A percentile compares a stretch with the other conserved stretches of the same genome.
phyloP scores from a whole-genome alignment of 2,329 filamentous ascomycete species.

The Cytospora leucostoma region DNA sequence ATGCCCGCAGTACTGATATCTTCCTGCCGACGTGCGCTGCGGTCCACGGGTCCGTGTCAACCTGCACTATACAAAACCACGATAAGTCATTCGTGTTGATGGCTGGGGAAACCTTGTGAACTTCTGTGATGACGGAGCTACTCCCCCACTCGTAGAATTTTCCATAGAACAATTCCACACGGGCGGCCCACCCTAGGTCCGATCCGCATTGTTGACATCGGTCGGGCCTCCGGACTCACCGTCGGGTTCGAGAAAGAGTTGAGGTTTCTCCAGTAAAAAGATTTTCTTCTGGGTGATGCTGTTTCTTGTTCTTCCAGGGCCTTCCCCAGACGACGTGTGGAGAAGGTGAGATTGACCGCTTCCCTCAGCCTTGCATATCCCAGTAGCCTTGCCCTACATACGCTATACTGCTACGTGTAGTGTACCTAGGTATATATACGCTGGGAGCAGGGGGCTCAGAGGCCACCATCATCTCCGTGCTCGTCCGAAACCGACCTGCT shows the following conservation, averaged over 20 bases:
- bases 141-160: conserved; percentile 28
- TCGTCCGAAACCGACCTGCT: conserved; percentile 7
- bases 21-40: no score
- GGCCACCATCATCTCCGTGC: conserved; percentile 25
- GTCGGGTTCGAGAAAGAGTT: conserved; percentile 14
- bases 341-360: conserved; percentile 8
- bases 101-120: conserved; percentile 25
- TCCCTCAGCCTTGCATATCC: conserved; percentile 15
- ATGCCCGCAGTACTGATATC: not conserved
- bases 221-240: conserved; percentile 19
- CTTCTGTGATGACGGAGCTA: conserved; percentile 13
- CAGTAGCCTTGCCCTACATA: conserved; percentile 13
- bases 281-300: not conserved
- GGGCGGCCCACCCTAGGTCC: conserved; percentile 17
- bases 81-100: conserved; percentile 1
- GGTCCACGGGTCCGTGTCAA: not conserved
- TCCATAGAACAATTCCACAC: conserved; percentile 28
- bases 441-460: not conserved
- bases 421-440: not conserved
- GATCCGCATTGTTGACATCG: conserved; percentile 14
- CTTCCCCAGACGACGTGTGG: conserved; percentile 19
- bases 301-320: conserved; percentile 17
- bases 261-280: not conserved
- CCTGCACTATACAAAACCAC: not conserved
- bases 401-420: no score